Conservation (phyloP, 108 stramenopile species). For the Nitzschia inconspicua region DNA sequence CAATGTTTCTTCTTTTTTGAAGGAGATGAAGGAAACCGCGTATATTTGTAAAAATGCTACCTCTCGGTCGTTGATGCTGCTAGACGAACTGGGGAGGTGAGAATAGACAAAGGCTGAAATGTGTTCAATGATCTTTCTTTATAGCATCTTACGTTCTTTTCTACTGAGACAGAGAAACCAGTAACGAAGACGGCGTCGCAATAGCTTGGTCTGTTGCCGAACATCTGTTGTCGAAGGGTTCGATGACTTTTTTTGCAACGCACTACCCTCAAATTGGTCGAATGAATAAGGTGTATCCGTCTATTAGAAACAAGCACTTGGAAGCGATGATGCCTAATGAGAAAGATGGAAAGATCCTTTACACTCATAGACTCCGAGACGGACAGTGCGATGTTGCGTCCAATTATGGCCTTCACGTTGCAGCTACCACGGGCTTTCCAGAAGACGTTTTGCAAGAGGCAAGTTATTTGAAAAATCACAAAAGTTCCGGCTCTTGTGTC, state of each 20-base stretch:
- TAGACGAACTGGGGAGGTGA: slow-evolving; percentile 96
- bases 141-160: too few relatives aligned
- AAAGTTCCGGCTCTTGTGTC: too few relatives aligned
- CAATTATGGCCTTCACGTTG: slow-evolving; percentile 88
- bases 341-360: slow-evolving; percentile 47
- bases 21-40: slow-evolving; percentile 93
- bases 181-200: slow-evolving; percentile 91
- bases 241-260: slow-evolving; percentile 88
- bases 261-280: slow-evolving; percentile 81
- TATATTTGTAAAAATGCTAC: slow-evolving; percentile 83
- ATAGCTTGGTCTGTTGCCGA: slow-evolving; percentile 89
- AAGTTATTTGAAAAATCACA: too few relatives aligned
- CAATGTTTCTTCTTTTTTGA: slow-evolving; percentile 92
- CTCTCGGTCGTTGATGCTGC: slow-evolving; percentile 75
- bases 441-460: slow-evolving; percentile 36
- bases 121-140: too few relatives aligned
- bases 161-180: too few relatives aligned
- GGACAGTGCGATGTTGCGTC: slow-evolving; percentile 63
- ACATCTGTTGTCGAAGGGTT: slow-evolving; percentile 59
- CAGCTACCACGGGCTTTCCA: slow-evolving; percentile 82
- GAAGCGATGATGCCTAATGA: slow-evolving; percentile 37
- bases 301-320: slow-evolving; percentile 80
- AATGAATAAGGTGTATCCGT: slow-evolving; percentile 63
- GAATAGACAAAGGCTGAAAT: too few relatives aligned
- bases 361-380: slow-evolving; percentile 71